These are phyloP conservation scores for Arthrobotrys entomopaga DNA, from an alignment of 2,329 filamentous ascomycete genomes.

Conservation along the genomic window DNA sequence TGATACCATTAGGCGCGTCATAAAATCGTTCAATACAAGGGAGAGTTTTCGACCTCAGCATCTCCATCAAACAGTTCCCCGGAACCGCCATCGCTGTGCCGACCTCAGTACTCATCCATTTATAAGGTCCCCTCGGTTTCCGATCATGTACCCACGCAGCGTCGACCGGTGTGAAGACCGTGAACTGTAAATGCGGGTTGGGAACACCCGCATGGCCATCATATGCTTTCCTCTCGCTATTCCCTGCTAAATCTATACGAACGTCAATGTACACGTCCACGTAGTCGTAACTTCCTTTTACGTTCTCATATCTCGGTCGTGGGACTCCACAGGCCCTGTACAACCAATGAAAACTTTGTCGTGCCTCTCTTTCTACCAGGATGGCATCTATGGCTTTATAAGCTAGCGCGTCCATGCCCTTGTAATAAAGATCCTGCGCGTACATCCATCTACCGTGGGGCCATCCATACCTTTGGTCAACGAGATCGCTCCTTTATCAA, in stretches of 20 bases:
- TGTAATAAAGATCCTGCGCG: background rate
- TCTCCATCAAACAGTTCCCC: background rate
- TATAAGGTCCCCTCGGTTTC: background rate
- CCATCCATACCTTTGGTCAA: background rate
- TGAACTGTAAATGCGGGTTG: background rate
- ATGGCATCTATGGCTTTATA: background rate
- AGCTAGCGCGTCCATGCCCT: background rate
- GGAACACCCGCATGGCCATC: background rate
- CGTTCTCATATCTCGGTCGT: background rate
- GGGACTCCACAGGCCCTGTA: background rate
- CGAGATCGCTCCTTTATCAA: background rate
- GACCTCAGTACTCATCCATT: background rate
- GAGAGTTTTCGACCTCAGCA: background rate
- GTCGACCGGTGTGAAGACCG: background rate
- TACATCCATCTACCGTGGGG: conserved; percentile 7
- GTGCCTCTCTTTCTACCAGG: background rate
- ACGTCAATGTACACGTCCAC: background rate
- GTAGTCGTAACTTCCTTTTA: background rate
- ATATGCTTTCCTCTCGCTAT: background rate
- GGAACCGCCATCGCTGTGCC: background rate
- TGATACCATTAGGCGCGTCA: background rate
- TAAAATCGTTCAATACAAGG: background rate
- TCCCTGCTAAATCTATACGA: background rate
- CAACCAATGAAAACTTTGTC: background rate
- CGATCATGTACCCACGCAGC: background rate